Percentiles rank a stretch among this genome's conserved stretches.
Evolutionary conservation across 768 basidiomycete species (phyloP).

Genomic region (Amylocystis lapponica): DNA sequence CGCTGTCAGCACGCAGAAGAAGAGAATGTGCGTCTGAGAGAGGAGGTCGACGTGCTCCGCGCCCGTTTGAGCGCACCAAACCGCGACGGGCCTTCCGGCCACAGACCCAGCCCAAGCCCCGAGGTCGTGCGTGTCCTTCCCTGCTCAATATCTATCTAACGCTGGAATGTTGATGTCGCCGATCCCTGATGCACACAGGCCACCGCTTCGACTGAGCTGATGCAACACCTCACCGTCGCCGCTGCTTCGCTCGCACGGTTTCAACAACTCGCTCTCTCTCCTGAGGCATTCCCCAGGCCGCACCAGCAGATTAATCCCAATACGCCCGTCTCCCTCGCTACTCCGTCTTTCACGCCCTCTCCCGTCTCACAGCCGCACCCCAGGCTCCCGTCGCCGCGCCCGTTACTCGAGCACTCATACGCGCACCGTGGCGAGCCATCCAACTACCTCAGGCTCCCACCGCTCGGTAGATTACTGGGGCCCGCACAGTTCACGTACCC

Average conservation of each 20-base stretch:
- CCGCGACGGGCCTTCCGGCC: slow-evolving; percentile 7
- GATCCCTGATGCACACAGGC: slow-evolving; percentile 29
- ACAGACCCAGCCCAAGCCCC: slow-evolving; percentile 16
- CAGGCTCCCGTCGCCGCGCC: slow-evolving; percentile 18
- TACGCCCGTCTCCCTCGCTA: slow-evolving; percentile 19
- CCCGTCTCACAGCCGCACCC: slow-evolving; percentile 14
- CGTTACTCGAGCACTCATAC: slow-evolving; percentile 8
- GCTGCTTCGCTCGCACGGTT: slow-evolving; percentile 49
- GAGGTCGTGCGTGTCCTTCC: slow-evolving; percentile 23
- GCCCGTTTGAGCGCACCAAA: slow-evolving; percentile 31
- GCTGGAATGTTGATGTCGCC: no score
- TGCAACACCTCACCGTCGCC: slow-evolving; percentile 41
- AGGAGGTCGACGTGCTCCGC: slow-evolving; percentile 41
- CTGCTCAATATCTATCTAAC: slow-evolving; percentile 19
- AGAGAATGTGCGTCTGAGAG: slow-evolving; percentile 45
- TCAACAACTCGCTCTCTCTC: slow-evolving; percentile 40
- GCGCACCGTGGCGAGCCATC: slow-evolving; percentile 2
- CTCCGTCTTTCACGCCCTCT: slow-evolving; percentile 15
- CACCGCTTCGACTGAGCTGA: slow-evolving; percentile 46
- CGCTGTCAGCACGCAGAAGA: slow-evolving; percentile 47
- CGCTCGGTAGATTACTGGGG: slow-evolving; percentile 10
- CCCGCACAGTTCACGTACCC: slow-evolving; percentile 13
- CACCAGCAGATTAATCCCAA: slow-evolving; percentile 16
- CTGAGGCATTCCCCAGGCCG: slow-evolving; percentile 11
- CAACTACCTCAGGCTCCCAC: slow-evolving; percentile 5